phyloP scores from a whole-genome alignment of 176 grass and related monocot genomes.

The Poa annua region DNA sequence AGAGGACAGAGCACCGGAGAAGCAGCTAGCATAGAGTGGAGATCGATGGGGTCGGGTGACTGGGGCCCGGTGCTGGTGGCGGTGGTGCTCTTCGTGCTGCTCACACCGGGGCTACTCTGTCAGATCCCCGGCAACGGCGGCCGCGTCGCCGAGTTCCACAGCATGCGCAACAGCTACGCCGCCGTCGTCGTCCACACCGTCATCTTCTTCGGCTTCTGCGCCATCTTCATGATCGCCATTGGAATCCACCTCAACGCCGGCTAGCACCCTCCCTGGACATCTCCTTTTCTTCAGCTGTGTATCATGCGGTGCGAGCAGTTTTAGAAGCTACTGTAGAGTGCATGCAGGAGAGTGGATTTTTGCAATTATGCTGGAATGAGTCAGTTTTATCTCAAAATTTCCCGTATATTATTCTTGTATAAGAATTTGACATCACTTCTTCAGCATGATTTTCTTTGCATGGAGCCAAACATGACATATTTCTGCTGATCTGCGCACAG shows the following conservation, averaged over 20 bases:
- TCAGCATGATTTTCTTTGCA: neutral
- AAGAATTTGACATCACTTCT: no score
- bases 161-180: conserved; percentile 43
- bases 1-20: neutral
- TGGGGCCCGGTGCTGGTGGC: conserved; percentile 59
- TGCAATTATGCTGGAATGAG: no score
- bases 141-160: conserved; percentile 46
- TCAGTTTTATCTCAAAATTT: no score
- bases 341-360: no score
- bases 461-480: no score
- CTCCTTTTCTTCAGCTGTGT: no score
- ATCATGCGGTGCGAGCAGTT: no score
- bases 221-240: neutral
- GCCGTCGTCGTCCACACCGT: conserved; percentile 58
- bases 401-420: no score
- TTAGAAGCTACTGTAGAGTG: no score
- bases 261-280: no score
- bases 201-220: conserved; percentile 53
- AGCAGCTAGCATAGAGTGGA: no score
- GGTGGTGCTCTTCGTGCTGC: conserved; percentile 54
- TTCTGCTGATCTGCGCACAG: no score
- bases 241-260: neutral
- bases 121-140: conserved; percentile 47
- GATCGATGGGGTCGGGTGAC: conserved; percentile 1
- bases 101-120: conserved; percentile 51